Percentiles rank a stretch among this genome's conserved stretches.
Conservation (phyloP, 768 basidiomycete species). For the Leccinum ochraceum region DNA sequence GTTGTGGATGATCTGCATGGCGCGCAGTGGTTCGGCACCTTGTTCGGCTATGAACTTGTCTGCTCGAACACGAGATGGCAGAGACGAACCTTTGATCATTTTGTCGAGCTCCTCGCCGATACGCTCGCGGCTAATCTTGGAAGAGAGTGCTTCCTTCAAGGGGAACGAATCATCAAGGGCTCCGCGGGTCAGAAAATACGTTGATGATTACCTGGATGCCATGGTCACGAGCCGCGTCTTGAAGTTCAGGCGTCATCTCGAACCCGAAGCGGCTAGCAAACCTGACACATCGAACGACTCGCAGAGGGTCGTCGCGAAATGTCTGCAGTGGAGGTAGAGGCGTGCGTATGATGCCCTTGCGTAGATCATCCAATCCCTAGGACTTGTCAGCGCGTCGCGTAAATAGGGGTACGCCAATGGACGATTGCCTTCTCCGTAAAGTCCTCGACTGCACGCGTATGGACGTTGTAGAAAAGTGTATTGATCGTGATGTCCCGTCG, state of each 20-base stretch:
- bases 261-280: conserved; percentile 94
- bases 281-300: conserved; percentile 86
- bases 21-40: conserved; percentile 75
- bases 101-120: conserved; percentile 92
- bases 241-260: conserved; percentile 66
- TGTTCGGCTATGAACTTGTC: conserved; percentile 6
- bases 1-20: conserved; percentile 73
- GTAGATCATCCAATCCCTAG: conserved; percentile 85
- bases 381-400: conserved; percentile 11
- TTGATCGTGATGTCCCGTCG: conserved; percentile 96
- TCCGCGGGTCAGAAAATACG: neutral
- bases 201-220: conserved; percentile 56
- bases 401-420: neutral
- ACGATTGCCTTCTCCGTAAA: conserved; percentile 69
- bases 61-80: neutral
- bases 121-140: conserved; percentile 88
- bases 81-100: conserved; percentile 79
- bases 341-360: conserved; percentile 77
- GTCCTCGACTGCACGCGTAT: conserved; percentile 84
- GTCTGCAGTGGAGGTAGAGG: conserved; percentile 86
- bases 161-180: neutral
- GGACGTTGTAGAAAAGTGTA: conserved; percentile 93
- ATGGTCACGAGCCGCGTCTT: conserved; percentile 58
- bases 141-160: conserved; percentile 59
- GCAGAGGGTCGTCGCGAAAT: conserved; percentile 91